Evolutionary conservation across 1,139 yeast species (phyloP).

Genomic region (Geotrichum australiense): DNA sequence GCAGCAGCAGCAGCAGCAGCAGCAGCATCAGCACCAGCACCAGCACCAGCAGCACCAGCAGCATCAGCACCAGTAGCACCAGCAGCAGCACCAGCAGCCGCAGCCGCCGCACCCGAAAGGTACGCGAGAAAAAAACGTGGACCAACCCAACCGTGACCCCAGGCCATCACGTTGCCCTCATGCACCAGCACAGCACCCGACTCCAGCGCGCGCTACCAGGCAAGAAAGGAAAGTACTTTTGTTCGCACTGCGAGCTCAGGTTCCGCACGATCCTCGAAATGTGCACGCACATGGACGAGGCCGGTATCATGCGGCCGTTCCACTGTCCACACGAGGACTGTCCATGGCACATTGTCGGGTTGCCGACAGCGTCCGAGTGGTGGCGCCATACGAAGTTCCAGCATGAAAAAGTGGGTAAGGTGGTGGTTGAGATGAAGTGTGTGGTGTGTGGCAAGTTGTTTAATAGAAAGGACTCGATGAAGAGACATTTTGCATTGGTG

Average conservation of each 20-base stretch:
- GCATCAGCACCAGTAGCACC: too few species aligned
- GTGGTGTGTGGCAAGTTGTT: constrained; percentile 47
- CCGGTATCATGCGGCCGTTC: constrained; percentile 37
- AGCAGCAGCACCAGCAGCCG: too few species aligned
- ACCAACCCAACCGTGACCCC: constrained; percentile 10
- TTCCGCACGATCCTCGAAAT: constrained; percentile 40
- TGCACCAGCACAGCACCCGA: constrained; percentile 3
- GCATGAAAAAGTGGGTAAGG: too few species aligned
- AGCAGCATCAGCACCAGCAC: too few species aligned
- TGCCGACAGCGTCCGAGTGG: constrained; percentile 53
- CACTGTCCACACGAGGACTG: constrained; percentile 51
- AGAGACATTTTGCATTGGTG: constrained; percentile 7
- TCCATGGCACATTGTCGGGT: constrained; percentile 57
- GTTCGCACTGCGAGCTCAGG: constrained; percentile 44
- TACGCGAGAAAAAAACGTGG: constrained; percentile 9
- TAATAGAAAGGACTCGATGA: constrained; percentile 39
- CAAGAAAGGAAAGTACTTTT: constrained; percentile 46
- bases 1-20: too few species aligned
- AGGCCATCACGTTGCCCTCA: constrained; percentile 8
- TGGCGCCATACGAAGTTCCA: constrained; percentile 55
- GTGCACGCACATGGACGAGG: constrained; percentile 44
- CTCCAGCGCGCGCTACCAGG: constrained; percentile 15
- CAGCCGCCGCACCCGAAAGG: neutral
- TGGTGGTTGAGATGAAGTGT: too few species aligned
- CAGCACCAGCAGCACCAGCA: too few species aligned